A percentile compares a stretch with the other conserved stretches of the same genome.
Conservation (phyloP, 164 flowering plant species). For the Echeveria elegans region DNA sequence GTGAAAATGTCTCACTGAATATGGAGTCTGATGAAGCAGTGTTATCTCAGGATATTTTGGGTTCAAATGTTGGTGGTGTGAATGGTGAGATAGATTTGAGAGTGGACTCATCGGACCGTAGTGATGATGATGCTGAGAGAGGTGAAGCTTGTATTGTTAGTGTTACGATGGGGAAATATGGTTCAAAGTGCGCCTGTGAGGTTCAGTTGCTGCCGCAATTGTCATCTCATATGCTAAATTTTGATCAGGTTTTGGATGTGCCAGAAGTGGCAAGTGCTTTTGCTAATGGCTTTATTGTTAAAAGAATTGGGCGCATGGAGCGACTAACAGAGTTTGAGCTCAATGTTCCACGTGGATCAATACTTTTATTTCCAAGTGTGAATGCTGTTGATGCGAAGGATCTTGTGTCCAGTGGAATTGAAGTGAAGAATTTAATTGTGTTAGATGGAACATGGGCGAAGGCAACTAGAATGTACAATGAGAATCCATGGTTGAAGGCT, state of each 20-base stretch:
- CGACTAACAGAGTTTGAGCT: slow-evolving; percentile 51
- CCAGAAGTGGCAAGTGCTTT: slow-evolving; percentile 22
- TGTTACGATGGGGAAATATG: slow-evolving; percentile 31
- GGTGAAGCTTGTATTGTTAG: slow-evolving; percentile 20
- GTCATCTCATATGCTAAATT: slow-evolving; percentile 12
- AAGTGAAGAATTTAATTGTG: slow-evolving; percentile 70
- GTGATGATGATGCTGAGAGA: no score
- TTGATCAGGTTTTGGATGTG: slow-evolving; percentile 29
- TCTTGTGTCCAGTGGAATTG: slow-evolving; percentile 30
- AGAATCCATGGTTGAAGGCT: slow-evolving; percentile 85
- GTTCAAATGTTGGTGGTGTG: no score
- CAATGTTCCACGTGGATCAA: slow-evolving; percentile 57
- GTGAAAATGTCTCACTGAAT: slow-evolving; percentile 5
- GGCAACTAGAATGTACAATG: slow-evolving; percentile 69
- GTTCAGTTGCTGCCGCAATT: slow-evolving; percentile 15
- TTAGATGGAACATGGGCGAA: slow-evolving; percentile 88
- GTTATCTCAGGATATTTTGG: no score
- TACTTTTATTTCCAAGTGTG: slow-evolving; percentile 57
- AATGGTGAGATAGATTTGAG: background rate
- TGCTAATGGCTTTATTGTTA: slow-evolving; percentile 50
- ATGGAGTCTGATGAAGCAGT: no score
- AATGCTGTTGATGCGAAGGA: slow-evolving; percentile 30
- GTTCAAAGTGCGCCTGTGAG: slow-evolving; percentile 24
- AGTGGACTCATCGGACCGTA: no score
- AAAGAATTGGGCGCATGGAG: slow-evolving; percentile 28